These are phyloP conservation scores for Withania somnifera DNA, from an alignment of 305 asterid species.

Conservation along the genomic window DNA sequence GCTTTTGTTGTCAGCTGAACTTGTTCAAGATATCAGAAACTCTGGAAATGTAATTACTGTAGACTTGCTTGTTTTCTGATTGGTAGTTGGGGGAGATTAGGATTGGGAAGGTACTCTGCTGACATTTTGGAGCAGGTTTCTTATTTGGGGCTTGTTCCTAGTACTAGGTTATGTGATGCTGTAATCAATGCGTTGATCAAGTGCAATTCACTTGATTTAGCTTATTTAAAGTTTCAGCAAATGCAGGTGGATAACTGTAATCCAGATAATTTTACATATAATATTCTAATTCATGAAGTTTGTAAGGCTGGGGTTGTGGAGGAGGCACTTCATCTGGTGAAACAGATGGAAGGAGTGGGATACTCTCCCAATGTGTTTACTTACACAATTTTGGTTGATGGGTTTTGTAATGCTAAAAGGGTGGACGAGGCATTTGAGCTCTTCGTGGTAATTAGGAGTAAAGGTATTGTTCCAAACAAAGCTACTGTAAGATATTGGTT, in stretches of 20 bases:
- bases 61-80: slow-evolving; percentile 65
- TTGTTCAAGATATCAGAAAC: slow-evolving; percentile 45
- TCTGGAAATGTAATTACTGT: slow-evolving; percentile 53
- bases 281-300: slow-evolving; percentile 84
- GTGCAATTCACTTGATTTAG: slow-evolving; percentile 83
- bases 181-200: slow-evolving; percentile 77
- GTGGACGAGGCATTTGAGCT: slow-evolving; percentile 54
- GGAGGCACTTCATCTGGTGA: slow-evolving; percentile 81
- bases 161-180: slow-evolving; percentile 79
- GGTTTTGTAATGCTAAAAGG: slow-evolving; percentile 60
- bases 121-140: slow-evolving; percentile 84
- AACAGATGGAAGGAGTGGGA: slow-evolving; percentile 77
- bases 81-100: slow-evolving; percentile 92
- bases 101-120: slow-evolving; percentile 70
- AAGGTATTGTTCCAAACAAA: slow-evolving; percentile 55
- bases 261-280: slow-evolving; percentile 82
- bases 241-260: slow-evolving; percentile 77
- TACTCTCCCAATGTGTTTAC: slow-evolving; percentile 69
- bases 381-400: slow-evolving; percentile 76
- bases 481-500: slow-evolving; percentile 71
- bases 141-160: slow-evolving; percentile 68
- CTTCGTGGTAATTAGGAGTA: slow-evolving; percentile 55
- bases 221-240: slow-evolving; percentile 91
- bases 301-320: slow-evolving; percentile 81
- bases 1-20: slow-evolving; percentile 55